Evolutionary conservation across 2,329 filamentous ascomycete species (phyloP), one percentile per base, ranked within the genome.

Genomic region (Albifimbria verrucaria): DNA sequence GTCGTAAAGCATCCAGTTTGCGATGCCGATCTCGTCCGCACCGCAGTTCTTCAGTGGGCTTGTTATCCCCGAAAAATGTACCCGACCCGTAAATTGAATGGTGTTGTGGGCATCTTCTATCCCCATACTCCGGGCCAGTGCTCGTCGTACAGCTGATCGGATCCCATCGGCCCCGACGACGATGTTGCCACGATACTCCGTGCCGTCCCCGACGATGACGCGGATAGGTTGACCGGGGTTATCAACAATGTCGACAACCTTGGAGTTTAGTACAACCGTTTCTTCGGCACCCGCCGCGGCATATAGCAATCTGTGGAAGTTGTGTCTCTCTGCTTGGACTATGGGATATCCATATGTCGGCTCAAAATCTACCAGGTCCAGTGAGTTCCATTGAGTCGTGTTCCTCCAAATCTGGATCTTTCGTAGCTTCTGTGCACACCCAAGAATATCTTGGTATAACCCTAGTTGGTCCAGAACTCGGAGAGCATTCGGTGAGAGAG

Each of bases 1-100:
- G 42, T 60, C 58, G 48, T 60, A 60, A 18, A 60, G 56, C 51
- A 60, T 50, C 58, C 58, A 60, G 48, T 60, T 55, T 15, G 47
- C 57, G 2, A 60, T 47, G 9, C 58, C 58, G 4, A 52, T 23
- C 42, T 60, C 52, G n/a, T 55, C 42, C 3, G 48, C n/a, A 18
- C 52, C 50, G 10, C 51, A 52, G 36, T 59, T 52, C 18, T 49
- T 18, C 4, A 59, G 48, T 1, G 55, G 57, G 7, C 23, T 52
- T 17, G 57, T 59, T 45, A 54, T 52, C n/a, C 57, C 57, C n/a
- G 55, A 55, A 44, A 59, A 54, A 43, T 59, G 57, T 20, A 57
- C 55, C 12, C 57, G 51, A 12, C 57, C 57, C 7, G 55, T 59
- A 50, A 59, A 59, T 36, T 52, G 50, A 42, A 59, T 57, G 3